Evolutionary conservation across 306 rosid genomes (phyloP).

Genomic region (Pyrus betulifolia): DNA sequence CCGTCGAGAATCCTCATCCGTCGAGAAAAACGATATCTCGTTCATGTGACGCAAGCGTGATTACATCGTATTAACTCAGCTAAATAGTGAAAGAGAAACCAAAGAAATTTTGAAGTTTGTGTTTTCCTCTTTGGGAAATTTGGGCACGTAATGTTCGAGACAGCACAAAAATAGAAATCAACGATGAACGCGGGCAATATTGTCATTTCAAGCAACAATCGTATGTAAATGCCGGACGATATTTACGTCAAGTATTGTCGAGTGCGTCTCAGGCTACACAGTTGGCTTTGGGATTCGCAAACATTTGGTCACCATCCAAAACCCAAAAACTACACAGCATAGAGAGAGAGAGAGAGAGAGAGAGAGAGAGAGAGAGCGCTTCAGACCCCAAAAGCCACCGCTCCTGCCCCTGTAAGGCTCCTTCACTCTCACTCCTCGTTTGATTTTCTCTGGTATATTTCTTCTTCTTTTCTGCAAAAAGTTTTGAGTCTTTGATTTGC

Average conservation of each 20-base stretch:
- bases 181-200: conserved; percentile 9
- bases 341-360: conserved; percentile 4
- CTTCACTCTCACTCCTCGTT: neutral
- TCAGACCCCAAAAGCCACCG: neutral
- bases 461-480: neutral
- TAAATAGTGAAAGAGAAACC: no score
- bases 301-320: conserved; percentile 10
- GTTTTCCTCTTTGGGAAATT: no score
- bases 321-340: conserved; percentile 3
- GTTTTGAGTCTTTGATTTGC: neutral
- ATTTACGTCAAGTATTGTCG: neutral
- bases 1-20: fast-evolving
- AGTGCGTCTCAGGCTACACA: neutral
- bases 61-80: no score
- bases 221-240: neutral
- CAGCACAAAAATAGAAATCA: no score
- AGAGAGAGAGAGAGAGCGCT: conserved; percentile 3
- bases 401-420: neutral
- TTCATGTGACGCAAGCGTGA: no score
- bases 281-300: conserved; percentile 31
- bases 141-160: no score
- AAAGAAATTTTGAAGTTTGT: no score
- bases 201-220: conserved; percentile 17
- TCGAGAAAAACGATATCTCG: no score
- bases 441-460: neutral